Conservation (phyloP, 768 basidiomycete species). For the Tylopilus sp. region DNA sequence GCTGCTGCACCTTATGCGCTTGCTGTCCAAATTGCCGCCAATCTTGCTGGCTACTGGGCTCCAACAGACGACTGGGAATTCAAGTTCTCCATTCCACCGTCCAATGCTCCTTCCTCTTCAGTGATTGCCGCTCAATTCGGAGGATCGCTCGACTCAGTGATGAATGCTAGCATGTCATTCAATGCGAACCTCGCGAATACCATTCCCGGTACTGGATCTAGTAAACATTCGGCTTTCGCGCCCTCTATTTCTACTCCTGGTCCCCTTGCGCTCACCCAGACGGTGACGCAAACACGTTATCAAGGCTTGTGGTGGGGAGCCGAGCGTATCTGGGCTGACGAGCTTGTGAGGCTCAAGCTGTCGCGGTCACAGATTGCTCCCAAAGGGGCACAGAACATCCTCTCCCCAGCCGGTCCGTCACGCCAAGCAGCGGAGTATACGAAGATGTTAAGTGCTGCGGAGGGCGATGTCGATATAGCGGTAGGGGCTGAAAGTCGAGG, state of each 20-base stretch:
- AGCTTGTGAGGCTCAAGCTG: constrained; percentile 76
- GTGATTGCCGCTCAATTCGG: constrained; percentile 9
- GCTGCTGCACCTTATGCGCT: constrained; percentile 63
- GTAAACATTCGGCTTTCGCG: background rate
- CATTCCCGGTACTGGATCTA: constrained; percentile 3
- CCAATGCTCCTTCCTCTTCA: constrained; percentile 10
- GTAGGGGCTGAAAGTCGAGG: constrained; percentile 43
- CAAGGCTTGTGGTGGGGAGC: constrained; percentile 90
- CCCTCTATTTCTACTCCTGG: constrained; percentile 14
- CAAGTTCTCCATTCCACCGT: constrained; percentile 42
- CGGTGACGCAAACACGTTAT: constrained; percentile 52
- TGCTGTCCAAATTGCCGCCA: constrained; percentile 68
- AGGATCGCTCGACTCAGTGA: constrained; percentile 40
- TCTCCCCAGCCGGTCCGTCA: constrained; percentile 58
- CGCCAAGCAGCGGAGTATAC: constrained; percentile 29
- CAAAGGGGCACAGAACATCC: constrained; percentile 54
- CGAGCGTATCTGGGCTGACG: constrained; percentile 84
- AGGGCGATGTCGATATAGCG: constrained; percentile 2
- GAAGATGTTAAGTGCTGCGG: constrained; percentile 9
- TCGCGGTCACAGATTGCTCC: constrained; percentile 67
- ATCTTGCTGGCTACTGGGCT: constrained; percentile 62
- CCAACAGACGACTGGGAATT: constrained; percentile 73
- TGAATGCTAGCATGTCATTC: constrained; percentile 44
- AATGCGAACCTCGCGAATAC: constrained; percentile 33
- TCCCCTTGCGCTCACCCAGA: constrained; percentile 25